Evolutionary conservation across 257 asterid genomes (phyloP), one percentile per base, ranked within the genome.

Genomic region (Rauvolfia tetraphylla): DNA sequence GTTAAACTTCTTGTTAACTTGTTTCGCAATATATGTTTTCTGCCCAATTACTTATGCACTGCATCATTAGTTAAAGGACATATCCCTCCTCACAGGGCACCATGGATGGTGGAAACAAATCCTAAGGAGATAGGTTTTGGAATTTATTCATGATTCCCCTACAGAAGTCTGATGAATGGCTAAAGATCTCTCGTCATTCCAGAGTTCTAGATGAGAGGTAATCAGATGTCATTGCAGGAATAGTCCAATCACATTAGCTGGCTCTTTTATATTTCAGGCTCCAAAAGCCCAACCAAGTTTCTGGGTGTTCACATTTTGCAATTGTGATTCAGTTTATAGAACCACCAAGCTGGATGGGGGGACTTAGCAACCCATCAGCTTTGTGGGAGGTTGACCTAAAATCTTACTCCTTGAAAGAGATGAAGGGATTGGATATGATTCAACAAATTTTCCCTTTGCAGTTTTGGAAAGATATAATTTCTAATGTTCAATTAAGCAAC

Each of bases 81-180:
- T 57, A 54, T 68, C 75, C 56, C 25, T 72, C 76, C 63, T 57
- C 33, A 65, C 80, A 93, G 98, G 88, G 94, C 98, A 74, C 99
- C 98, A 7, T 93, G 97, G 99, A 95, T 95, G 98, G 97, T 92
- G 54, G 99, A 92, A 85, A 90, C 93, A 46, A 74, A 89, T 76
- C 97, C 98, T 13, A 92, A 92, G 85, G 97, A 93, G 85, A 33
- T 92, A 29, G 99, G 98, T 20, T 86, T 95, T 8, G 98, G 99
- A 75, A 95, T 93, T 49, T 95, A 87, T 80, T 67, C 72, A 20
- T 67, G 51, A 67, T 67, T 67, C 29, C 0, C 51, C 72, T 38
- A 22, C n/a, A 0, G 0, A 20, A 9, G 68, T 61, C 27, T 59
- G 38, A 25, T 59, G 36, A 59, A 59, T 59, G 67, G 8, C 23